phyloP scores from a whole-genome alignment of 2,329 filamentous ascomycete genomes.

The Lachnellula suecica region DNA sequence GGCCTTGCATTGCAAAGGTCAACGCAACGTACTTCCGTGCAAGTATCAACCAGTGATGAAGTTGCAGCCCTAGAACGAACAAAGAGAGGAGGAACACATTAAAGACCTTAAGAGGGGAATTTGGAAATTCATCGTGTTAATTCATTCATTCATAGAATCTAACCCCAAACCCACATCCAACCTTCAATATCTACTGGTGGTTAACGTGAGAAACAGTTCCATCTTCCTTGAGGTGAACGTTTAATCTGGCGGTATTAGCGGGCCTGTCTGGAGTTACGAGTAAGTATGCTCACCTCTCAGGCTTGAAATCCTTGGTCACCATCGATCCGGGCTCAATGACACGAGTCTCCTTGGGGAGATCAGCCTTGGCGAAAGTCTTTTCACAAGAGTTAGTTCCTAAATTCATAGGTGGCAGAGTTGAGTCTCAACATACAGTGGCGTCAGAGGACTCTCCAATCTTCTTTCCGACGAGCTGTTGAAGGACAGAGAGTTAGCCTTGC shows the following conservation, averaged over 20 bases:
- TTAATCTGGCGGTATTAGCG: conserved; percentile 43
- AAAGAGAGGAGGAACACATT: not conserved
- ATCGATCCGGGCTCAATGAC: conserved; percentile 57
- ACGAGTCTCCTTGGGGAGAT: conserved; percentile 56
- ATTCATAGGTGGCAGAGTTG: not conserved
- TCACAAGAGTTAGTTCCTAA: conserved; percentile 7
- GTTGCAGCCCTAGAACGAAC: not conserved
- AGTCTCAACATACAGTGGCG: conserved; percentile 47
- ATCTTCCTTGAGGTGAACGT: conserved; percentile 58
- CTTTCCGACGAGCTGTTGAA: conserved; percentile 65
- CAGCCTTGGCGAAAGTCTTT: conserved; percentile 59
- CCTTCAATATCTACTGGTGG: conserved; percentile 35
- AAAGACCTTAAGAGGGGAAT: too few species aligned
- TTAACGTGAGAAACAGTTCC: conserved; percentile 59
- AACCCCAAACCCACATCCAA: not conserved
- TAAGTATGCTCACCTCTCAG: conserved; percentile 26
- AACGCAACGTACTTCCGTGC: not conserved
- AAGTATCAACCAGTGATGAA: not conserved
- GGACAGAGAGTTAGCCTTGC: too few species aligned
- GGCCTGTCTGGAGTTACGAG: not conserved
- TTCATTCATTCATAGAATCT: conserved; percentile 5
- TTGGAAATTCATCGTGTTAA: conserved; percentile 11
- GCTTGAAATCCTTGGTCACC: conserved; percentile 56
- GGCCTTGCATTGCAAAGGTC: not conserved
- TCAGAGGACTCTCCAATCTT: conserved; percentile 53